Conservation (phyloP, 179 eudicot species). For the Drosera spatulata region DNA sequence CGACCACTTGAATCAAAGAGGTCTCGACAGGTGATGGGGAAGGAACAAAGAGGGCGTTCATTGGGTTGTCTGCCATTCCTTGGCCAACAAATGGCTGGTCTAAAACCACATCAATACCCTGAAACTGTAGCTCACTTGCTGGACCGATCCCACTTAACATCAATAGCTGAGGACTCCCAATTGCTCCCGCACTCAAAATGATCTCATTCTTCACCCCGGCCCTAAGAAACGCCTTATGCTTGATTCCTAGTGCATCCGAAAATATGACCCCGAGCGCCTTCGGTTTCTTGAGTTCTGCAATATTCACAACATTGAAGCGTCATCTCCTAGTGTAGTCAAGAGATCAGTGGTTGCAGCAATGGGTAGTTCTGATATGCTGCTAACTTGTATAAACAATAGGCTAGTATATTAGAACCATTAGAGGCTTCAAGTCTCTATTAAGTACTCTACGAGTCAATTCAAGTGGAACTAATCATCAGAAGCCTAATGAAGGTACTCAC, state of each 20-base stretch:
- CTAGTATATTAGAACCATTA: no score
- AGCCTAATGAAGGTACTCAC: slow-evolving; percentile 14
- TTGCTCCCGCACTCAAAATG: slow-evolving; percentile 67
- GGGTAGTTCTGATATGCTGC: no score
- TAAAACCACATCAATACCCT: slow-evolving; percentile 37
- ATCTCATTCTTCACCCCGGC: slow-evolving; percentile 45
- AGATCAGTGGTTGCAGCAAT: no score
- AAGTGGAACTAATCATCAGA: no score
- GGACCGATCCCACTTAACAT: slow-evolving; percentile 93
- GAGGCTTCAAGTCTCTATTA: no score
- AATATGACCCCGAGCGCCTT: slow-evolving; percentile 53
- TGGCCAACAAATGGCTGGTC: slow-evolving; percentile 77
- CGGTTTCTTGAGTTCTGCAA: slow-evolving; percentile 29
- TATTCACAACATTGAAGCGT: not conserved
- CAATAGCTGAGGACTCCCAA: slow-evolving; percentile 79
- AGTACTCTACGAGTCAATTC: no score
- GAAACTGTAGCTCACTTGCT: slow-evolving; percentile 30
- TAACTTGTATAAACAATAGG: no score
- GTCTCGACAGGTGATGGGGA: slow-evolving; percentile 45
- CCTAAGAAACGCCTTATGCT: slow-evolving; percentile 45
- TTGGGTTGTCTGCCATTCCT: slow-evolving; percentile 80
- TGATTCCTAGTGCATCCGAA: slow-evolving; percentile 37
- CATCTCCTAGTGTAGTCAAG: no score
- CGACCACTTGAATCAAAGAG: slow-evolving; percentile 61
- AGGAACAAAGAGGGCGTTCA: slow-evolving; percentile 55